Percentiles rank a stretch among this genome's conserved stretches.
phyloP scores from a whole-genome alignment of 2,329 filamentous ascomycete species.

The Pseudocercospora ulei region DNA sequence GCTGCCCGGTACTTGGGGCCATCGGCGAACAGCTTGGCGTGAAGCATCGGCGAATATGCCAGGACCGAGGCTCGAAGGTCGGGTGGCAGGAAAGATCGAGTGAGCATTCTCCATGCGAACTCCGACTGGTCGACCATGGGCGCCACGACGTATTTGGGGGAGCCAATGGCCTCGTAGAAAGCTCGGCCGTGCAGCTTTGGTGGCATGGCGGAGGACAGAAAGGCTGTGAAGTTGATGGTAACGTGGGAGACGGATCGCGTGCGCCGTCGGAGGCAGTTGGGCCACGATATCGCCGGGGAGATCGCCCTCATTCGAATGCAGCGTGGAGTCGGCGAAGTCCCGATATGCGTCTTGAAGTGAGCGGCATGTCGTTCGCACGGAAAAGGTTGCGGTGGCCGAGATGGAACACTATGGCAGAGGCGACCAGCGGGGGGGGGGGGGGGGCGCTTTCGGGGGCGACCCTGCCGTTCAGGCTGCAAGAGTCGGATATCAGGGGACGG shows the following conservation, averaged over 20 bases:
- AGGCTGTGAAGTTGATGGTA: not conserved
- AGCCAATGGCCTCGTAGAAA: conserved; percentile 92
- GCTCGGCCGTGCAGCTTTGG: conserved; percentile 53
- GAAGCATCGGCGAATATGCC: conserved; percentile 92
- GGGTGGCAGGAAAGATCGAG: conserved; percentile 76
- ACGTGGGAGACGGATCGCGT: not conserved
- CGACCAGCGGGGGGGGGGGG: too few species aligned
- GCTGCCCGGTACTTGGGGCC: conserved; percentile 63
- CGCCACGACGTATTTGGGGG: conserved; percentile 79
- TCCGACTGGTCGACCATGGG: conserved; percentile 99
- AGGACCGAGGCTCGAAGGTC: conserved; percentile 54
- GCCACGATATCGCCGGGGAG: too few species aligned
- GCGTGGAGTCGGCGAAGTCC: too few species aligned
- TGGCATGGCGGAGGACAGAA: conserved; percentile 22
- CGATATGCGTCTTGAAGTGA: too few species aligned
- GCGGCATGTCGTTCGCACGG: too few species aligned
- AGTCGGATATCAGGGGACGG: too few species aligned
- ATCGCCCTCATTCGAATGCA: too few species aligned
- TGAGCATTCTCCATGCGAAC: conserved; percentile 95
- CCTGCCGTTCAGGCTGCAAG: too few species aligned
- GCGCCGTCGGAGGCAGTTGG: not conserved
- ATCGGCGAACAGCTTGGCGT: conserved; percentile 78
- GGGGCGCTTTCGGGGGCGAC: too few species aligned
- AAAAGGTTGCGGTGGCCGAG: too few species aligned
- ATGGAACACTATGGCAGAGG: too few species aligned